Percentiles rank a stretch among this genome's conserved stretches.
Conservation (phyloP, 2,329 filamentous ascomycete species). For the Sporothrix sp. region DNA sequence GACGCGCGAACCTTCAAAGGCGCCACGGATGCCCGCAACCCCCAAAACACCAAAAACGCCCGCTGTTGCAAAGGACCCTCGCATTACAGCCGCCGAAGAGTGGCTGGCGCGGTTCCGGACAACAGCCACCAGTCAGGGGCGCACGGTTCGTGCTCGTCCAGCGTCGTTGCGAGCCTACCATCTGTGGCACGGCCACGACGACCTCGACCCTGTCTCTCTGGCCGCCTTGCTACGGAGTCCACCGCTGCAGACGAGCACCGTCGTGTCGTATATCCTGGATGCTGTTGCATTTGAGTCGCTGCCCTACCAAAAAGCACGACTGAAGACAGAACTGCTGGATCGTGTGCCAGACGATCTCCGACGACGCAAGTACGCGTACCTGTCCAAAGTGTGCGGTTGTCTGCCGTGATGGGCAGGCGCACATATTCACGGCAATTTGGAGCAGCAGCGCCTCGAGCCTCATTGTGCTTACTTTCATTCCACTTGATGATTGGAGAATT, state of each 20-base stretch:
- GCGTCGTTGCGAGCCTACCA: conserved; percentile 48
- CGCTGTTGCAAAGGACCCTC: conserved; percentile 28
- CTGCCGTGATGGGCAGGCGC: background rate
- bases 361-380: conserved; percentile 20
- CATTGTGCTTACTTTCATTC: no score
- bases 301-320: conserved; percentile 36
- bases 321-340: conserved; percentile 36
- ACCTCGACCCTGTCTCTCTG: conserved; percentile 38
- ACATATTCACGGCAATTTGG: no score
- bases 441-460: no score
- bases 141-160: conserved; percentile 19
- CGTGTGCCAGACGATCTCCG: conserved; percentile 22
- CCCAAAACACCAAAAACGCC: conserved; percentile 11
- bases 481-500: no score
- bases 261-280: conserved; percentile 49
- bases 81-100: conserved; percentile 35
- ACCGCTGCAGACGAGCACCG: conserved; percentile 46
- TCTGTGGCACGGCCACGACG: conserved; percentile 49
- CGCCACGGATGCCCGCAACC: background rate
- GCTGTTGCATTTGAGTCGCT: conserved; percentile 43
- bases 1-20: background rate
- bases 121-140: background rate
- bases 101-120: conserved; percentile 29
- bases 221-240: conserved; percentile 49
- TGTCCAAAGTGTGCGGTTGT: conserved; percentile 21